Conservation (phyloP, 345 rosid species). For the Hevea brasiliensis region DNA sequence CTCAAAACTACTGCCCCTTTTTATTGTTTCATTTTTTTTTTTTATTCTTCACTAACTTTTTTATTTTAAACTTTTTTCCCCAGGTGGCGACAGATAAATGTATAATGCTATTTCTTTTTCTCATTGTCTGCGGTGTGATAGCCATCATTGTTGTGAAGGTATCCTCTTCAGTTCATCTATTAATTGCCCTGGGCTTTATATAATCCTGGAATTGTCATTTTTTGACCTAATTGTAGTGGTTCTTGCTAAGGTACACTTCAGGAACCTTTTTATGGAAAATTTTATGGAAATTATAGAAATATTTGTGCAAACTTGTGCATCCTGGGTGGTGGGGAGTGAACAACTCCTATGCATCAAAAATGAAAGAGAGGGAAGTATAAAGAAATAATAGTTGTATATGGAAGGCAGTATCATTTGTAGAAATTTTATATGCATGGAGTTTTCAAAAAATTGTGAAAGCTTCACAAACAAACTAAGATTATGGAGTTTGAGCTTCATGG, state of each 20-base stretch:
- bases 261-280: not conserved
- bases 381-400: not conserved
- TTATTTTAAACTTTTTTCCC: too few species aligned
- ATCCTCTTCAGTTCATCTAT: slow-evolving; percentile 18
- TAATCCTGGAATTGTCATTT: not conserved
- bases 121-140: slow-evolving; percentile 89
- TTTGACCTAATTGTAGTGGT: not conserved
- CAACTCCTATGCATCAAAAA: not conserved
- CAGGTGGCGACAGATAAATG: slow-evolving; percentile 99
- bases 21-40: not conserved
- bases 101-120: slow-evolving; percentile 88
- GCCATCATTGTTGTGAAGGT: slow-evolving; percentile 97
- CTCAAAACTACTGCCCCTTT: not conserved
- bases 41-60: slow-evolving; percentile 9
- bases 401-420: not conserved
- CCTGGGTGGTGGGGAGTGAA: not conserved
- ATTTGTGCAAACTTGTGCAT: not conserved
- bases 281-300: not conserved
- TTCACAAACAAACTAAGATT: not conserved
- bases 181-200: not conserved
- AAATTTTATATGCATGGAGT: not conserved
- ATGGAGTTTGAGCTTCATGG: not conserved
- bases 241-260: not conserved
- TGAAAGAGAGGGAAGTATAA: not conserved
- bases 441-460: not conserved